phyloP scores from a whole-genome alignment of 768 basidiomycete genomes.

The Hortiboletus campestris region DNA sequence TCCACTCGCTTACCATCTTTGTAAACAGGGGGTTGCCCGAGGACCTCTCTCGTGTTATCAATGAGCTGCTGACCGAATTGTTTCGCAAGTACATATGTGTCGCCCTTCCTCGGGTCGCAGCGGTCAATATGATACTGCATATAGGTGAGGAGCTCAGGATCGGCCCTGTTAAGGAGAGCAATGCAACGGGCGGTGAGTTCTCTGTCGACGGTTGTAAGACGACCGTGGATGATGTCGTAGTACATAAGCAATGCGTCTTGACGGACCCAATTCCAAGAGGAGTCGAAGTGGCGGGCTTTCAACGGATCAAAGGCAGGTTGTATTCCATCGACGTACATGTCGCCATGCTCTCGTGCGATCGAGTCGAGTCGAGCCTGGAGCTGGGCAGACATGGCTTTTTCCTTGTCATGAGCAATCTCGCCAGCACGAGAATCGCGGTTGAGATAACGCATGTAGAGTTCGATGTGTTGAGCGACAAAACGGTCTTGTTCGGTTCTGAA shows the following conservation, averaged over 20 bases:
- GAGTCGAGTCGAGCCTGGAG: constrained; percentile 87
- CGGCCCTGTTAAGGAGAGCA: constrained; percentile 95
- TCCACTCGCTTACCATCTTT: constrained; percentile 76
- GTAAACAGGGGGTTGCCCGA: constrained; percentile 84
- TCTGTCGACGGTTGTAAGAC: constrained; percentile 89
- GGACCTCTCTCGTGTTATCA: constrained; percentile 85
- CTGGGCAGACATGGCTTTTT: constrained; percentile 67
- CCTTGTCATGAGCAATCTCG: constrained; percentile 83
- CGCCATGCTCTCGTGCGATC: constrained; percentile 90
- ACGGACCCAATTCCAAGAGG: constrained; percentile 99
- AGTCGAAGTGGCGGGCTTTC: constrained; percentile 98
- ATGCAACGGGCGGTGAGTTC: constrained; percentile 98
- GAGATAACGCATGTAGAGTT: constrained; percentile 96
- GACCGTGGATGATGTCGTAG: constrained; percentile 97
- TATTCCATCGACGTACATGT: constrained; percentile 90
- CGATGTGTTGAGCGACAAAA: constrained; percentile 90
- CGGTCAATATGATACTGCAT: constrained; percentile 95
- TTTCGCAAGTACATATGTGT: constrained; percentile 93
- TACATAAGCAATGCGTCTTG: constrained; percentile 97
- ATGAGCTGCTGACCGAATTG: constrained; percentile 95
- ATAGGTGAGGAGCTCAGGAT: constrained; percentile 85
- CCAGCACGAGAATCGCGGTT: constrained; percentile 91
- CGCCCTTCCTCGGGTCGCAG: constrained; percentile 77
- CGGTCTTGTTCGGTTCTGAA: constrained; percentile 93
- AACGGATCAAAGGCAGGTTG: constrained; percentile 92